Evolutionary conservation across 345 rosid genomes (phyloP).

Genomic region (Citrus medica): DNA sequence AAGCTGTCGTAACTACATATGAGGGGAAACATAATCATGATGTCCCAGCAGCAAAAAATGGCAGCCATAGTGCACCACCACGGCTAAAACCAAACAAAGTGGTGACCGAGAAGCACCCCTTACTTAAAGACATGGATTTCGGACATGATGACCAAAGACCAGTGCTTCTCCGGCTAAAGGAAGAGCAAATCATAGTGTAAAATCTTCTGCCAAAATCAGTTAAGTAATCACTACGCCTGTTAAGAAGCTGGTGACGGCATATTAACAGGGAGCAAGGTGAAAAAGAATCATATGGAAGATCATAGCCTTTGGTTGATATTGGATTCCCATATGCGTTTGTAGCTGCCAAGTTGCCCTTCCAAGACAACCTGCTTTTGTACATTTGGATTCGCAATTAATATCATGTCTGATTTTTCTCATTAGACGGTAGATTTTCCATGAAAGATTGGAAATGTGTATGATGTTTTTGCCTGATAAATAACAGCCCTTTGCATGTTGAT

Average conservation of each 20-base stretch:
- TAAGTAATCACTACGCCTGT: neutral
- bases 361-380: conserved; percentile 13
- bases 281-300: neutral
- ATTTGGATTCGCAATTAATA: conserved; percentile 7
- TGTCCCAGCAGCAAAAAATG: conserved; percentile 74
- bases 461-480: neutral
- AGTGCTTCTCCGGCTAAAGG: conserved; percentile 62
- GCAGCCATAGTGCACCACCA: conserved; percentile 31
- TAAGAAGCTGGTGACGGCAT: conserved; percentile 3
- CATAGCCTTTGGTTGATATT: neutral
- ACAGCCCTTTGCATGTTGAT: neutral
- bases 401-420: conserved; percentile 20
- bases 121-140: conserved; percentile 41
- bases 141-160: conserved; percentile 53
- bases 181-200: conserved; percentile 59
- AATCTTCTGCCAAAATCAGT: neutral
- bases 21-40: conserved; percentile 95
- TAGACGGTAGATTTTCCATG: neutral
- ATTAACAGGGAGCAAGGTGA: conserved; percentile 8
- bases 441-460: neutral
- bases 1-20: conserved; percentile 89
- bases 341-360: conserved; percentile 4
- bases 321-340: neutral
- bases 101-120: conserved; percentile 28
- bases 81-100: conserved; percentile 29